Percentiles rank a stretch among this genome's conserved stretches.
Conservation (phyloP, 2,329 filamentous ascomycete species). For the Tolypocladium pustulatum region DNA sequence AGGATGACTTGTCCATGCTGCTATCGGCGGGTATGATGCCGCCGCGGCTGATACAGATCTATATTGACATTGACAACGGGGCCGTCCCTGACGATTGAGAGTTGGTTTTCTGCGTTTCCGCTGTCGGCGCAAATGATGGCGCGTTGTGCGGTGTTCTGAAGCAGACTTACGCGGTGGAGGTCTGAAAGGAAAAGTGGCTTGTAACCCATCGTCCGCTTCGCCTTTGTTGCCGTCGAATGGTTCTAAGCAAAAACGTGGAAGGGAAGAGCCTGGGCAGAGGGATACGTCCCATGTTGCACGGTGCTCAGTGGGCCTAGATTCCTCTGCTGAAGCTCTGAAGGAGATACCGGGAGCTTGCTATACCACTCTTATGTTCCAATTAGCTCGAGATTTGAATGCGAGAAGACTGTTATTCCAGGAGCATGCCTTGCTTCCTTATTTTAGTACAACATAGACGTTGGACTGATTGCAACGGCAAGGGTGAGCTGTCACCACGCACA, state of each 20-base stretch:
- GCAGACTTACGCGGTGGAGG: not conserved
- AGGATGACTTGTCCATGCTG: slow-evolving; percentile 15
- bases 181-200: no score
- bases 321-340: not conserved
- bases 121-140: not conserved
- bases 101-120: not conserved
- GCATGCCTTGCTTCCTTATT: not conserved
- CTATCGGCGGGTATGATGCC: slow-evolving; percentile 10
- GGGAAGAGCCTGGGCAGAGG: not conserved
- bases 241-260: not conserved
- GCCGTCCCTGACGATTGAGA: not conserved
- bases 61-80: not conserved
- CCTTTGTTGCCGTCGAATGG: not conserved
- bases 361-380: no score
- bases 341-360: not conserved
- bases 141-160: not conserved
- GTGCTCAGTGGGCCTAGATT: not conserved
- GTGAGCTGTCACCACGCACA: not conserved
- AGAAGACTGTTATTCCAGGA: not conserved
- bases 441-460: not conserved
- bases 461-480: not conserved
- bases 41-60: not conserved
- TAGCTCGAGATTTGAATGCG: not conserved
- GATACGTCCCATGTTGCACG: no score
- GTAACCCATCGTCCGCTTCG: no score